phyloP scores from a whole-genome alignment of 208 protist genomes.

The Angomonas deanei region DNA sequence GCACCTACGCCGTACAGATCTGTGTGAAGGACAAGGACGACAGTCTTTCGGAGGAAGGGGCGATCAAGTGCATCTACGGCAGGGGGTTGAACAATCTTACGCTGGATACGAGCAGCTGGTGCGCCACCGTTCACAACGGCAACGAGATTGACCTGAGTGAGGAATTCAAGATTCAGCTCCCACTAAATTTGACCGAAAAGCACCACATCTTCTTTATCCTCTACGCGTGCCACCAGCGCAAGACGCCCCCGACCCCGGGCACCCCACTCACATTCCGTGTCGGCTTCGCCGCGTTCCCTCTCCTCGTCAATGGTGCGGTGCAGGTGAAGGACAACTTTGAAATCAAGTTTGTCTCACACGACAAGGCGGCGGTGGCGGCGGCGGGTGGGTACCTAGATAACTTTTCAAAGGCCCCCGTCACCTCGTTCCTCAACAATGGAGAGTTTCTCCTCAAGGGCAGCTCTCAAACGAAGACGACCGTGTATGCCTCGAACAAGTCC shows the following conservation, averaged over 20 bases:
- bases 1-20: slow-evolving; percentile 73
- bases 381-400: slow-evolving; percentile 74
- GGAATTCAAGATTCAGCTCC: slow-evolving; percentile 87
- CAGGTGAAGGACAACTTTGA: slow-evolving; percentile 55
- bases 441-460: slow-evolving; percentile 38
- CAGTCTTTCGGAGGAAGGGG: slow-evolving; percentile 53
- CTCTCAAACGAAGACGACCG: slow-evolving; percentile 65
- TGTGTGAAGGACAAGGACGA: slow-evolving; percentile 78
- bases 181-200: slow-evolving; percentile 66
- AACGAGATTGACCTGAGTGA: slow-evolving; percentile 60
- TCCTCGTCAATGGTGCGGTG: slow-evolving; percentile 63
- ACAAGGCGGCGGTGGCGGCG: slow-evolving; percentile 52
- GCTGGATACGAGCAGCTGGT: slow-evolving; percentile 66
- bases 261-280: slow-evolving; percentile 53
- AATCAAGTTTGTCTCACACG: slow-evolving; percentile 67
- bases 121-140: slow-evolving; percentile 50
- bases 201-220: slow-evolving; percentile 87
- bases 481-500: slow-evolving; percentile 69
- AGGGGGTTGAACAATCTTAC: slow-evolving; percentile 51
- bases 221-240: slow-evolving; percentile 62
- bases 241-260: slow-evolving; percentile 24
- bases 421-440: slow-evolving; percentile 64
- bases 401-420: slow-evolving; percentile 56
- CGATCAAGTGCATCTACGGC: slow-evolving; percentile 80
- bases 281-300: slow-evolving; percentile 71